These are phyloP conservation scores for Inga leiocalycina DNA, from an alignment of 306 rosid species.

Conservation along the genomic window DNA sequence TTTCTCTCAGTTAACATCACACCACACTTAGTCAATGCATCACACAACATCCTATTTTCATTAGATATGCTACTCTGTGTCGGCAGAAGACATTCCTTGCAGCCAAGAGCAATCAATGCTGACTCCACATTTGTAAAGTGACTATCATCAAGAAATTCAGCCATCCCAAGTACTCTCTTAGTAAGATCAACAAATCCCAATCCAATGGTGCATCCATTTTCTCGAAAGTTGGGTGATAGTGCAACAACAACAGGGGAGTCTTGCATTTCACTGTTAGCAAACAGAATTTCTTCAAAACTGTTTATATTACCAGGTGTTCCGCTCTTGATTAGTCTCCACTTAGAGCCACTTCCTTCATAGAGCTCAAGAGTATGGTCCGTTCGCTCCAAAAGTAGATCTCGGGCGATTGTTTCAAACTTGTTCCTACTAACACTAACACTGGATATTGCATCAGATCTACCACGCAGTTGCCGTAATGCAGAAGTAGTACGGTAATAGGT, in stretches of 20 bases:
- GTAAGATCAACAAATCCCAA: constrained; percentile 83
- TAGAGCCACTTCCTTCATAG: constrained; percentile 91
- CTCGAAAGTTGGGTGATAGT: constrained; percentile 64
- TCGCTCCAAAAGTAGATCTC: constrained; percentile 90
- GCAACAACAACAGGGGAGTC: constrained; percentile 89
- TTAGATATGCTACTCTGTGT: constrained; percentile 60
- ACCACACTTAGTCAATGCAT: constrained; percentile 78
- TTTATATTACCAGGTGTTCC: constrained; percentile 97
- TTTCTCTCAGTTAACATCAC: constrained; percentile 92
- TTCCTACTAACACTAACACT: constrained; percentile 80
- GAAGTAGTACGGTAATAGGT: constrained; percentile 88
- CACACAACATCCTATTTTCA: constrained; percentile 65
- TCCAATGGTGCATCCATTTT: constrained; percentile 83
- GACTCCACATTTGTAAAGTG: constrained; percentile 93
- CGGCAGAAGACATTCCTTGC: constrained; percentile 94
- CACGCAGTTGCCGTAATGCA: constrained; percentile 78
- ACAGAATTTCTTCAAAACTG: constrained; percentile 85
- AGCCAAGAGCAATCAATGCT: constrained; percentile 90
- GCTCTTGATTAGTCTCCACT: constrained; percentile 80
- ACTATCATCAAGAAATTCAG: constrained; percentile 90
- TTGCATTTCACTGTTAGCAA: constrained; percentile 98
- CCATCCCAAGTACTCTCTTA: constrained; percentile 82
- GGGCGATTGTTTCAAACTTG: constrained; percentile 86
- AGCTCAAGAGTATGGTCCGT: constrained; percentile 92
- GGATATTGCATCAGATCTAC: constrained; percentile 71